These are phyloP conservation scores for Mycena sanguinolenta DNA, from an alignment of 768 basidiomycete species.

Conservation along the genomic window DNA sequence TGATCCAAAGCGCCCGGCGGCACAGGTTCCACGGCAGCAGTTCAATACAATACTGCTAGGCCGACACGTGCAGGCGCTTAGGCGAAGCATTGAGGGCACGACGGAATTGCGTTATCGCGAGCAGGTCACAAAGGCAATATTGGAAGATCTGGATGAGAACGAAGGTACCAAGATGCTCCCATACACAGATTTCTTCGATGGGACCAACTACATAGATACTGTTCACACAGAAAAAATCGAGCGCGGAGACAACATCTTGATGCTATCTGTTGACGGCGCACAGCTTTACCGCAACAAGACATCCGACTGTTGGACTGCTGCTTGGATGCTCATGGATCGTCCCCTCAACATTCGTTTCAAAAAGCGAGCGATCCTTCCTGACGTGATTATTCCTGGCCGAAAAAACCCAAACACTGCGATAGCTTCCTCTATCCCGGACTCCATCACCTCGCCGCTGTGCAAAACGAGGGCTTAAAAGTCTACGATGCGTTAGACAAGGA, in stretches of 20 bases:
- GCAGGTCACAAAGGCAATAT: conserved; percentile 33
- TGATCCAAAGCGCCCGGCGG: conserved; percentile 31
- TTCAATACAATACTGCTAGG: too few relatives aligned
- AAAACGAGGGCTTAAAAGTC: conserved; percentile 28
- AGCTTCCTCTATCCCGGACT: conserved; percentile 45
- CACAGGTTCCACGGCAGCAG: too few relatives aligned
- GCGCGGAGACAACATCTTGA: conserved; percentile 31
- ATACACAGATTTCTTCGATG: conserved; percentile 46
- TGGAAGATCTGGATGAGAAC: conserved; percentile 27
- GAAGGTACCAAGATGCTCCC: background rate
- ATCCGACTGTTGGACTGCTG: conserved; percentile 32
- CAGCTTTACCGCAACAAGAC: conserved; percentile 39
- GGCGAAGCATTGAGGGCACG: too few relatives aligned
- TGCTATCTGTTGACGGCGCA: conserved; percentile 41
- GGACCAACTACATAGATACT: conserved; percentile 45
- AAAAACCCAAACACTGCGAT: conserved; percentile 47
- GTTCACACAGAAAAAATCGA: conserved; percentile 42
- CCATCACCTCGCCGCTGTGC: conserved; percentile 39
- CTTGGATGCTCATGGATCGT: conserved; percentile 47
- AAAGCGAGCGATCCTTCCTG: conserved; percentile 46
- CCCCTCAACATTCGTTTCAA: conserved; percentile 43
- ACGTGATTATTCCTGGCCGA: conserved; percentile 48
- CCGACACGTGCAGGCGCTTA: too few relatives aligned
- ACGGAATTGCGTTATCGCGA: too few relatives aligned
- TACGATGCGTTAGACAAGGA: conserved; percentile 33